Base-by-base conservation (phyloP, 495 filamentous ascomycete species). In the Tuber magnatum region DNA sequence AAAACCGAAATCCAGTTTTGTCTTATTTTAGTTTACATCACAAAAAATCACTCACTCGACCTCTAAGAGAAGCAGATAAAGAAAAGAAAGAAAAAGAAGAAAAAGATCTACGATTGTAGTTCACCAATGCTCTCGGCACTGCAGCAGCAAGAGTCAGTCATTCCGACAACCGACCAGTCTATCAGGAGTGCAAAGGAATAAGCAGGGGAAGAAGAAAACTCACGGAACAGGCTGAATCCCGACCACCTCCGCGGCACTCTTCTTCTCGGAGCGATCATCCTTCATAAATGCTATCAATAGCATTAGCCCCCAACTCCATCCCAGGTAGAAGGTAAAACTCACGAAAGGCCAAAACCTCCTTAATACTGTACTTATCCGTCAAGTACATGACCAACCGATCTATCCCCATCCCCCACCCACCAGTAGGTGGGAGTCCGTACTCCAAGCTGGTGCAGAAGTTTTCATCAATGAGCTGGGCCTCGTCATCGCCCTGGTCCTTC, bases 401-500 rank as follows among this genome's bases (percentile, higher is more conserved):
- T 81, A 99, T 97, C 77, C 96, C 95, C 90, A 98, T 92, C 80
- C 95, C 96, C 91, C 92, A 98, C 39, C 96, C 95, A 84, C 93
- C 95, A 20, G 95, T 98, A 0, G 95, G 95, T 35, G 96, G 95
- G 65, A 98, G 85, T 72, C 92, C 93, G 81, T 91, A 94, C 84
- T 97, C 94, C 71, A 97, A 86, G 69, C 89, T 89, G 44, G 89
- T 90, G 82, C 92, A 92, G 88, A 97, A 97, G 82, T 89, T 92
- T 89, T 98, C 95, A 76, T 99, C 96, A 76, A 98, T 90, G 75
- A 96, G 85, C 85, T 97, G 96, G 2, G 94, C 95, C 86, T 99
- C 95, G 79, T 97, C 94, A 80, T 99, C 96, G 82, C 96, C 95
- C 85, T 96, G 92, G 56, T 89, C 94, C 86, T 98, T 99, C 88